Base-by-base conservation (phyloP, 1,284 basidiomycete genomes). In the Ustilago lituana region DNA sequence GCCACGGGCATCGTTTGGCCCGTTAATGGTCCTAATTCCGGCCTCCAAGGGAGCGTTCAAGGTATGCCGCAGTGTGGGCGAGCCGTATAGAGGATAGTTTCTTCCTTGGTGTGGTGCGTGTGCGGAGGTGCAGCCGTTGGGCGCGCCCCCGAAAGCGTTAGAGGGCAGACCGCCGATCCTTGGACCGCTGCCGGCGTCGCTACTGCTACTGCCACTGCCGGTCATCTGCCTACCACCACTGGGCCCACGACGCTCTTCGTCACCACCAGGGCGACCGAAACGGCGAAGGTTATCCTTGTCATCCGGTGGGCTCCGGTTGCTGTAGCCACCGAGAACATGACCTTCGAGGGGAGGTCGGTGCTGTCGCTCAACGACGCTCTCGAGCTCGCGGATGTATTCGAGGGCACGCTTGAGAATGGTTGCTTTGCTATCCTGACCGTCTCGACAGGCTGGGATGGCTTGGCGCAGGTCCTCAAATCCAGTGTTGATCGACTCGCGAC, bases 401-500 rank as follows among this genome's bases (percentile, higher is more conserved):
- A 73, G 56, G 12, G 70, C 70, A 32, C 70, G 56, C 46, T 67
- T 63, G 24, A 73, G 61, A 19, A 73, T 63, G 32, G 65, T 73
- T 0, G 70, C 70, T 40, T 73, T 73, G 70, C 70, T 73, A 49
- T 73, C 70, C 33, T 65, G 64, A 2, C 70, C 70, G 17, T 73
- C 70, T 29, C 70, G 60, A 23, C 70, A 73, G 3, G 60, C 57
- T 4, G 70, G 70, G 9, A 73, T 57, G 17, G 61, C 52, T 38
- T 68, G 64, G 5, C 70, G 64, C 17, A 73, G 54, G 17, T 73
- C 70, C 22, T 73, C 70, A n/a, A 73, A 73, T 2, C 70, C 70
- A 5, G 65, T 58, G 55, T 73, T 73, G 70, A 73, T 73, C 43
- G 57, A 61, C 57, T 73, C 70, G 38, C 70, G 70, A 23, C 70